Evolutionary conservation across 495 filamentous ascomycete species (phyloP), one percentile per base, ranked within the genome.

Genomic region (Bacidia gigantensis): DNA sequence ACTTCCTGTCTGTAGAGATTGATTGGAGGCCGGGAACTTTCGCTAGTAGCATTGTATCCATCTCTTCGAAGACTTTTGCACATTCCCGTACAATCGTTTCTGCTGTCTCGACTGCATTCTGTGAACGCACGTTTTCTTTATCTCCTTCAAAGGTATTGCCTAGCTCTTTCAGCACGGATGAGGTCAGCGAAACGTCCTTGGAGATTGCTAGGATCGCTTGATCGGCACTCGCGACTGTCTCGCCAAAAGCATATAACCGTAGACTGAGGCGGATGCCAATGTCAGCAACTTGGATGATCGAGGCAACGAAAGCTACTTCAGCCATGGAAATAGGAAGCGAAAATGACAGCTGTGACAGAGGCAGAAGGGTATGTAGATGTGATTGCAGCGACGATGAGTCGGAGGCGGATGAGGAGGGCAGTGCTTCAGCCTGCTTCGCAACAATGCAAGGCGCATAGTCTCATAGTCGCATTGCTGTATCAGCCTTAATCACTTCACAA

Each of bases 281-380:
- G 20, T 69, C 64, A 17, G 63, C 62, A 18, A 70, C 52, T 50
- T 70, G 65, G 14, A 69, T 46, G 21, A 69, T 60, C 11, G 64
- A 65, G 26, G 62, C 64, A 1, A 62, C 58, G n/a, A 67, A 41
- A 12, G 61, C 65, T 9, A 64, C 0, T 23, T 53, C 57, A 18
- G 59, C 59, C 45, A 59, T 57, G 9, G 20, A 5, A 9, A 44
- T 5, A 35, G 7, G 29, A 35, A 7, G 29, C 29, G 14, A 35
- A 35, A 7, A 7, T 35, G n/a, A n/a, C n/a, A n/a, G n/a, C n/a
- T n/a, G n/a, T n/a, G n/a, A n/a, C n/a, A n/a, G n/a, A n/a, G n/a
- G n/a, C 29, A 35, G 29, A 14, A 35, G 5, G 29, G 29, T 7
- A 14, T 35, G 14, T 35, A 14, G 29, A 35, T 7, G 29, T 5